Conservation (phyloP, 176 grass and related monocot genomes). For the Rhipidocladum racemiflorum region DNA sequence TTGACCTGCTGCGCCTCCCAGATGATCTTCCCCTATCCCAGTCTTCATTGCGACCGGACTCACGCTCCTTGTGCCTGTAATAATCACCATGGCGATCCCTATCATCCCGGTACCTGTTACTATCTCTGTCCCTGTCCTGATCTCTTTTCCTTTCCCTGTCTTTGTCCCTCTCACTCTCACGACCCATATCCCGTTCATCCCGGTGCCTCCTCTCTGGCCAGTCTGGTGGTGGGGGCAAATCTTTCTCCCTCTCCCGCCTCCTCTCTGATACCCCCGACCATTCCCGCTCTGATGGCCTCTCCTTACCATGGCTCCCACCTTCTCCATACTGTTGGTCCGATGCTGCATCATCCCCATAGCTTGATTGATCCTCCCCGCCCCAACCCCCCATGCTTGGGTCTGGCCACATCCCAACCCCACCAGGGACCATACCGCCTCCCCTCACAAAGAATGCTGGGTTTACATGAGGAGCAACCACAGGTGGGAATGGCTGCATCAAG, state of each 20-base stretch:
- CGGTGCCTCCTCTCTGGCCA: conserved; percentile 51
- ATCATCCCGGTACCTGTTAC: conserved; percentile 67
- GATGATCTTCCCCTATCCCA: conserved; percentile 72
- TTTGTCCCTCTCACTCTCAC: conserved; percentile 56
- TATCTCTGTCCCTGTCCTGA: conserved; percentile 46
- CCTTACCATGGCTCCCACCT: conserved; percentile 69
- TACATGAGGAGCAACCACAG: conserved; percentile 74
- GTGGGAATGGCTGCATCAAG: conserved; percentile 68
- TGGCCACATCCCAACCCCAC: conserved; percentile 68
- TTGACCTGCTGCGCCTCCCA: conserved; percentile 60
- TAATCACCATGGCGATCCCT: conserved; percentile 59
- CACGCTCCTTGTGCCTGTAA: conserved; percentile 61
- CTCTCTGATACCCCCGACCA: conserved; percentile 60
- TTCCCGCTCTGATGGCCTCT: conserved; percentile 61
- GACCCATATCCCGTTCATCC: conserved; percentile 60
- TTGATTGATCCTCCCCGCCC: conserved; percentile 75
- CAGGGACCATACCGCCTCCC: conserved; percentile 49
- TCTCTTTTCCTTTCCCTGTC: conserved; percentile 62
- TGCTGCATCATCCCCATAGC: conserved; percentile 81
- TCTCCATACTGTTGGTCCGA: conserved; percentile 81
- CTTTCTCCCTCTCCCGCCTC: conserved; percentile 70
- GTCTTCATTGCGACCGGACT: conserved; percentile 61
- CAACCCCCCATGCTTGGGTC: conserved; percentile 69
- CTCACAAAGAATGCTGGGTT: conserved; percentile 81
- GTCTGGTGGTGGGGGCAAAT: conserved; percentile 50